Evolutionary conservation across 208 protist species (phyloP), one percentile per base, ranked within the genome.

Genomic region (Acanthamoeba royreba): DNA sequence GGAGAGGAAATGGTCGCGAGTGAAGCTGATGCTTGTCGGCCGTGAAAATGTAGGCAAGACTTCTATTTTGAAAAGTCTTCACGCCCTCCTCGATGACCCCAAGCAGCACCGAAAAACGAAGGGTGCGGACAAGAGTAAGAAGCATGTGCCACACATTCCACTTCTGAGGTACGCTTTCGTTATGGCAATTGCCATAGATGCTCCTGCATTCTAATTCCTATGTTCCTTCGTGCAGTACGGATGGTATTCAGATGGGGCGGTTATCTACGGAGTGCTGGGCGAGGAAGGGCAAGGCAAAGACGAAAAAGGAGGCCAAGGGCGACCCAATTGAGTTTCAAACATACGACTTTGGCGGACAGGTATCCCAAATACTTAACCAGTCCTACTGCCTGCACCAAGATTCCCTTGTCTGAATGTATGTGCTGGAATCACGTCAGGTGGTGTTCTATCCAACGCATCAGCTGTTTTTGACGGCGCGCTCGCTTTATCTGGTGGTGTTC

Each of bases 401-500:
- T n/a, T n/a, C n/a, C n/a, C n/a, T n/a, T n/a, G n/a, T n/a, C n/a
- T n/a, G n/a, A n/a, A n/a, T n/a, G n/a, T n/a, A n/a, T n/a, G n/a
- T n/a, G n/a, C n/a, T n/a, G n/a, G n/a, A n/a, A n/a, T n/a, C n/a
- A n/a, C n/a, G n/a, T n/a, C n/a, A n/a, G 55, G 58, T 53, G 15
- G 87, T 92, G 61, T 92, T 79, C 87, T 92, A 92, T 31, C 52
- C 87, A 3, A 92, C 87, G 17, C 87, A 92, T 28, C 87, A 92
- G 86, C 46, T 92, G 53, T 92, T 92, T 55, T 43, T 92, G 38
- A 92, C 55, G 43, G 58, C 86, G 25, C 86, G 46, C 28, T 92
- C 86, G 40, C 38, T 92, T 13, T 92, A 92, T 45, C 31, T 92
- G 25, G 83, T 95, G 0, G 92, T 94, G 0, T 95, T 95, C 43